Base-by-base conservation (phyloP, 495 filamentous ascomycete genomes). In the Delitschia confertaspora region DNA sequence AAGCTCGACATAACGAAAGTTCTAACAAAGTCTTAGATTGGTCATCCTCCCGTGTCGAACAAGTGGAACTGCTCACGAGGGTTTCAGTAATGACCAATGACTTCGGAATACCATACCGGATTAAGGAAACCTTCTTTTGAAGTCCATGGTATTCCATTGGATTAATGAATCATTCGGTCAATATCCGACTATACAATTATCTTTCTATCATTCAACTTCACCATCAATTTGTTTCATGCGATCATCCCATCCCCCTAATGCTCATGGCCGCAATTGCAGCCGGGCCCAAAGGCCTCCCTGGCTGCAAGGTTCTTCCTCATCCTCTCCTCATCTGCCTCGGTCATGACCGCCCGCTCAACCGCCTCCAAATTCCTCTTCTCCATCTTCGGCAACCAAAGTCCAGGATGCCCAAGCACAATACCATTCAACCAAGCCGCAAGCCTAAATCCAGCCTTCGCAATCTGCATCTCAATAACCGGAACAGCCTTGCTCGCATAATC, bases 391-490 rank as follows among this genome's bases (percentile, higher is more conserved):
- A 13, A 8, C 26, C 8, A 13, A 8, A 30, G 26, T 30, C 26
- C 26, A 8, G 20, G 2, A 18, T 45, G n/a, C 33, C 34, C 33
- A 16, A 23, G 40, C 13, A 55, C 60, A 38, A 62, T 41, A 17
- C 42, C 25, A 38, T 60, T 40, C 42, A 62, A 45, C 59, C 59
- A 62, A 8, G 45, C 50, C 35, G 57, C 60, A 9, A 62, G 33
- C 41, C 60, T 38, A 33, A 49, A 54, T 17, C 60, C 60, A 16
- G 55, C 60, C 47, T 77, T 80, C 2, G 82, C 84, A 53, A 94
- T 72, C 61, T 84, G 76, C 49, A 76, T 47, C 65, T 89, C 76
- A 29, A 91, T 68, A 33, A 82, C 71, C 14, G 71, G 73, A 13
- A 72, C 63, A 10, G 78, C 74, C 13, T 65, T 66, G 33, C 80